Percentiles rank a stretch among this genome's conserved stretches.
Conservation (phyloP, 371 early-diverging fungal species). For the Amoeboaphelidium protococcarum region DNA sequence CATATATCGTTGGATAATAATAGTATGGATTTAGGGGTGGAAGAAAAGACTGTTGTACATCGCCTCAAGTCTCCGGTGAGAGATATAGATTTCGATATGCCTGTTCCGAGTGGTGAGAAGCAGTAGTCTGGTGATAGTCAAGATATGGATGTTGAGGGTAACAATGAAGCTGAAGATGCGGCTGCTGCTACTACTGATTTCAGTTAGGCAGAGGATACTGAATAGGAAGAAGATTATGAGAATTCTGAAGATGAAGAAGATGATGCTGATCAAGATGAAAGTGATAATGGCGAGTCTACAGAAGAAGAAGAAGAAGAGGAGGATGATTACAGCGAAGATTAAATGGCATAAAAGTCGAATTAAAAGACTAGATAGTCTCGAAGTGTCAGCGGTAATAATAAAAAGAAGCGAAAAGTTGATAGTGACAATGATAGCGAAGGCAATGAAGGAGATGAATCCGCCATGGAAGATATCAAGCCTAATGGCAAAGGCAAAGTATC, state of each 20-base stretch:
- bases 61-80: no score
- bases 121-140: background rate
- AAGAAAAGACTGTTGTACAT: no score
- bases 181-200: background rate
- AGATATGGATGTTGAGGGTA: background rate
- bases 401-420: slow-evolving; percentile 1
- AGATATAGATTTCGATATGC: no score
- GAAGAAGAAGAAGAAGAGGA: slow-evolving; percentile 24
- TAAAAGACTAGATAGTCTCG: background rate
- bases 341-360: slow-evolving; percentile 5
- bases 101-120: background rate
- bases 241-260: slow-evolving; percentile 12
- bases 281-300: slow-evolving; percentile 13
- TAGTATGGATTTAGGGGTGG: no score
- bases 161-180: background rate
- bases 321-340: slow-evolving; percentile 11
- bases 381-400: background rate
- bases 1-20: no score
- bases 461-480: background rate
- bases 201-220: background rate
- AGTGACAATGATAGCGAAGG: background rate
- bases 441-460: background rate
- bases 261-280: slow-evolving; percentile 13
- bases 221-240: slow-evolving; percentile 8
- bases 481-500: background rate